A percentile compares a stretch with the other conserved stretches of the same genome.
Evolutionary conservation across 1,284 basidiomycete species (phyloP).

Genomic region (Malassezia caprae): DNA sequence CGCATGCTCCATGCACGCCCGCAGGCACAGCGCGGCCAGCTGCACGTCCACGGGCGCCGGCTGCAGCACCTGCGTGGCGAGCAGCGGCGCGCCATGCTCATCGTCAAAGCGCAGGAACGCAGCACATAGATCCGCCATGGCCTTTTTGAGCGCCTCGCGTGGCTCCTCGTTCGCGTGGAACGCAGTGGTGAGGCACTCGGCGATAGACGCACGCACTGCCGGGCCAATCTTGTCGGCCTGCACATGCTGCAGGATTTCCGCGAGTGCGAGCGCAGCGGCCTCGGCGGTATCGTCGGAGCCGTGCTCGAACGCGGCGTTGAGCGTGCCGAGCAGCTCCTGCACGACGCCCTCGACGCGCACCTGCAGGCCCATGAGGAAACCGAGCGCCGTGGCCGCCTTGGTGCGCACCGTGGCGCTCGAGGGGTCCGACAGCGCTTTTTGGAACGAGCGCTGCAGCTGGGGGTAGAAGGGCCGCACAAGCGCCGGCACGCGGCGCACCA

Average conservation of each 20-base stretch:
- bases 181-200: slow-evolving; percentile 67
- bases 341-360: slow-evolving; percentile 60
- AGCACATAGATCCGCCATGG: slow-evolving; percentile 61
- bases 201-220: slow-evolving; percentile 61
- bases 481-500: slow-evolving; percentile 58
- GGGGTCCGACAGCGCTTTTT: slow-evolving; percentile 79
- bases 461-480: slow-evolving; percentile 98
- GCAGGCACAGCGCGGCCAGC: slow-evolving; percentile 54
- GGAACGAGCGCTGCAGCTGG: slow-evolving; percentile 89
- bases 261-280: slow-evolving; percentile 66
- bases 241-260: slow-evolving; percentile 63
- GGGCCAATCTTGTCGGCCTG: slow-evolving; percentile 65
- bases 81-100: slow-evolving; percentile 59
- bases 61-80: slow-evolving; percentile 56
- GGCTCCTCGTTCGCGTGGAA: slow-evolving; percentile 52
- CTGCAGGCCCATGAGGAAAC: slow-evolving; percentile 69
- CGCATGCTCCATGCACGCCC: slow-evolving; percentile 54
- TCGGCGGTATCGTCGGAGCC: slow-evolving; percentile 49
- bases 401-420: slow-evolving; percentile 69
- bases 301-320: slow-evolving; percentile 54
- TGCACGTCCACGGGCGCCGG: slow-evolving; percentile 59
- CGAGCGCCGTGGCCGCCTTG: slow-evolving; percentile 72
- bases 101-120: slow-evolving; percentile 59
- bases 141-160: slow-evolving; percentile 50
- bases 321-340: slow-evolving; percentile 61